Evolutionary conservation across 768 basidiomycete genomes (phyloP).

Genomic region (Heimioporus sp.): DNA sequence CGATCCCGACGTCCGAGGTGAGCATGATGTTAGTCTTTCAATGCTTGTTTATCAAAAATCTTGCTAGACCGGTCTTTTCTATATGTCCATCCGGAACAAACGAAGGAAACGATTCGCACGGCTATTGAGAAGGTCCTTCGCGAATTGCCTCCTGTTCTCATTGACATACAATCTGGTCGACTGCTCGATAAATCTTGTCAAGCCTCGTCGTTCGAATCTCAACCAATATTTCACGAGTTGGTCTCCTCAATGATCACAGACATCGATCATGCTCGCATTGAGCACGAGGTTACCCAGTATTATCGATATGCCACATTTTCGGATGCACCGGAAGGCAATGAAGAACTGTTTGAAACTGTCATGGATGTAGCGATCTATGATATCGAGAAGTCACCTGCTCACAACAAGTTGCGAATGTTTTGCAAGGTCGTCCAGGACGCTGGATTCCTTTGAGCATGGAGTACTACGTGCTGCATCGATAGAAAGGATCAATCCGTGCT

Average conservation of each 20-base stretch:
- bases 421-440: slow-evolving; percentile 2
- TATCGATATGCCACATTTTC: slow-evolving; percentile 7
- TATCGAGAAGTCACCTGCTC: neutral
- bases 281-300: neutral
- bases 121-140: neutral
- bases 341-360: neutral
- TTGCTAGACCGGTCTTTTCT: too few species aligned
- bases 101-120: neutral
- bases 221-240: neutral
- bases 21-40: too few species aligned
- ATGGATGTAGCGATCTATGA: neutral
- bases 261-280: neutral
- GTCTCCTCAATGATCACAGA: neutral
- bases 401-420: slow-evolving; percentile 5
- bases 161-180: neutral
- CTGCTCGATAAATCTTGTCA: neutral
- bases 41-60: too few species aligned
- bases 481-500: neutral
- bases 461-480: slow-evolving; percentile 8
- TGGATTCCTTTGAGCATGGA: slow-evolving; percentile 6
- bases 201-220: neutral
- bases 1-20: too few species aligned
- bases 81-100: neutral
- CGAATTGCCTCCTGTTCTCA: neutral
- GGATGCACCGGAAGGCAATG: slow-evolving; percentile 4